These are phyloP conservation scores for Blastocladiella emersonii DNA, from an alignment of 371 early-diverging fungal species.

Conservation along the genomic window DNA sequence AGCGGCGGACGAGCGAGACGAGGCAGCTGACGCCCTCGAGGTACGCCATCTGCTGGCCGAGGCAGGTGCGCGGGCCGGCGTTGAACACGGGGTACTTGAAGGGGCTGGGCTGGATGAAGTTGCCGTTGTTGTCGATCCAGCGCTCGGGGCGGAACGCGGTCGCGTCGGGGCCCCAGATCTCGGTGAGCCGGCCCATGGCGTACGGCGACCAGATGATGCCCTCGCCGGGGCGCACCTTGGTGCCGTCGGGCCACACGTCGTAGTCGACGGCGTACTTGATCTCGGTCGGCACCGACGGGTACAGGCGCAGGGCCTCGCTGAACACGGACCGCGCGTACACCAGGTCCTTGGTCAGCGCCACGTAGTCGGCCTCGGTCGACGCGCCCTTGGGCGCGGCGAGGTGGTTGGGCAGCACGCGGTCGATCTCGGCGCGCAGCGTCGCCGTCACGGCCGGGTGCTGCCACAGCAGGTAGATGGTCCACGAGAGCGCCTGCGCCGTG, in stretches of 20 bases:
- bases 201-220: constrained; percentile 34
- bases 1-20: neutral
- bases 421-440: constrained; percentile 42
- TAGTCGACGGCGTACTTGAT: constrained; percentile 48
- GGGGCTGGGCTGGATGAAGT: neutral
- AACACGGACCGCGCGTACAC: constrained; percentile 44
- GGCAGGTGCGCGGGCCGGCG: constrained; percentile 5
- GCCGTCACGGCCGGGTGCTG: constrained; percentile 34
- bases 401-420: constrained; percentile 13
- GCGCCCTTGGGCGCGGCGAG: constrained; percentile 16
- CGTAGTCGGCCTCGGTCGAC: constrained; percentile 21
- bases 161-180: constrained; percentile 46
- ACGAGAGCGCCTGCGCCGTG: constrained; percentile 54
- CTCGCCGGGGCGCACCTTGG: constrained; percentile 38
- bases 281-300: constrained; percentile 56
- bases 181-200: constrained; percentile 32
- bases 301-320: constrained; percentile 53
- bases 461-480: constrained; percentile 48
- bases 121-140: constrained; percentile 31
- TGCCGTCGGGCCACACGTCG: constrained; percentile 54
- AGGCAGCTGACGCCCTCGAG: constrained; percentile 5
- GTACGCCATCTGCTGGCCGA: constrained; percentile 5
- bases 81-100: constrained; percentile 10
- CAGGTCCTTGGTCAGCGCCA: constrained; percentile 23
- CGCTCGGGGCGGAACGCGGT: constrained; percentile 43